Base-by-base conservation (phyloP, 768 basidiomycete species). In the Harrya chromipes region DNA sequence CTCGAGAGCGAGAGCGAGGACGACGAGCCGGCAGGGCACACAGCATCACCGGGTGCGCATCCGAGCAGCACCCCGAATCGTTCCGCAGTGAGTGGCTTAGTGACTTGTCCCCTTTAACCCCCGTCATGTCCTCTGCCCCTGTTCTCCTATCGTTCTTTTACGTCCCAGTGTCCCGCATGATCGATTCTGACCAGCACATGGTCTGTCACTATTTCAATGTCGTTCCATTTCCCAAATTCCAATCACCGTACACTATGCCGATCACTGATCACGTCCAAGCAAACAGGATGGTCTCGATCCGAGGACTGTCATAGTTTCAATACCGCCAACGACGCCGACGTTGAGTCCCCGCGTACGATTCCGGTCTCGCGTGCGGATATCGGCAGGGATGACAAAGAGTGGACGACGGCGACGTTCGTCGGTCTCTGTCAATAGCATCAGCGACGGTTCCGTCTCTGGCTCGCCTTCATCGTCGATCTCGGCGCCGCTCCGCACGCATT, bases 391-490 rank as follows among this genome's bases (percentile, higher is more conserved):
- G 29, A 76, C 9, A 11, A 33, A 16, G 13, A 16, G 76, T 40
- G 75, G 74, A 24, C 74, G 75, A 55, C 73, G 74, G 19, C 70
- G 68, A 47, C 46, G 39, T 16, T 54, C 61, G n/a, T 33, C 33
- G 33, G 14, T 33, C 33, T 33, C 33, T 33, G 14, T 33, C 33
- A 33, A 33, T 6, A 33, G 33, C 33, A 4, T 16, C 33, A 33
- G 33, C 33, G 33, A 33, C 6, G 14, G 33, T 17, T 80, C 83
- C 29, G 57, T 72, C 19, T 82, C 83, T 6, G 75, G 77, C 37
- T 89, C 88, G 1, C 79, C 78, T 4, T 89, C 87, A 4, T 90
- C 89, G 3, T 90, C 88, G 35, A 85, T 92, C 54, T 91, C 89
- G 34, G 90, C 79, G 1, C 90, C 90, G 16, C 73, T 92, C 20